Conservation (phyloP, 1,284 basidiomycete genomes). For the Heterobasidion parviporum region DNA sequence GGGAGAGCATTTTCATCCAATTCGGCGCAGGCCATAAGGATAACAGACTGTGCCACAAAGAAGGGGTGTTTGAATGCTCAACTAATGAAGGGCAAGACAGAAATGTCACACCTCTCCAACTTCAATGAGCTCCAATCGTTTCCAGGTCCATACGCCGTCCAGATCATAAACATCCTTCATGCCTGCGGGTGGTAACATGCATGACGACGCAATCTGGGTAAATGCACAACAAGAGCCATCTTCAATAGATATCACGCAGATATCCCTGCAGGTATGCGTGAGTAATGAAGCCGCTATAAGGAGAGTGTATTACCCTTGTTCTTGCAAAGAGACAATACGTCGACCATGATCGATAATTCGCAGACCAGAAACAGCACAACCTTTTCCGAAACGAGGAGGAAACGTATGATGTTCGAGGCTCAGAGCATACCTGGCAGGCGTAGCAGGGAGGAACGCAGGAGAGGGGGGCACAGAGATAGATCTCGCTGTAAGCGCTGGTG, state of each 20-base stretch:
- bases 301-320: slow-evolving; percentile 36
- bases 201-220: slow-evolving; percentile 6
- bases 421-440: slow-evolving; percentile 18
- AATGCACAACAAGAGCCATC: slow-evolving; percentile 19
- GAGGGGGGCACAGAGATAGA: slow-evolving; percentile 37
- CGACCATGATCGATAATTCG: slow-evolving; percentile 31
- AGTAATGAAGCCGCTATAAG: neutral
- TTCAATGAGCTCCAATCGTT: slow-evolving; percentile 28
- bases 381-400: slow-evolving; percentile 31
- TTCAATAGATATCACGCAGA: slow-evolving; percentile 16
- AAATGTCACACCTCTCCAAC: slow-evolving; percentile 34
- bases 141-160: slow-evolving; percentile 43
- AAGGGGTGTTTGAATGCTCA: neutral
- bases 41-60: slow-evolving; percentile 16
- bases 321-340: slow-evolving; percentile 42
- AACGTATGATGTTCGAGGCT: slow-evolving; percentile 42
- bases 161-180: slow-evolving; percentile 9
- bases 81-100: neutral
- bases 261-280: slow-evolving; percentile 10
- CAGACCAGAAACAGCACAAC: slow-evolving; percentile 35
- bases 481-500: slow-evolving; percentile 31
- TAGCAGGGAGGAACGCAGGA: slow-evolving; percentile 18
- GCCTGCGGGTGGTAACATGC: slow-evolving; percentile 5
- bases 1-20: slow-evolving; percentile 29
- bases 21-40: slow-evolving; percentile 37